These are phyloP conservation scores for Sanghuangporus sanghuang DNA, from an alignment of 1,284 basidiomycete genomes.

Conservation along the genomic window DNA sequence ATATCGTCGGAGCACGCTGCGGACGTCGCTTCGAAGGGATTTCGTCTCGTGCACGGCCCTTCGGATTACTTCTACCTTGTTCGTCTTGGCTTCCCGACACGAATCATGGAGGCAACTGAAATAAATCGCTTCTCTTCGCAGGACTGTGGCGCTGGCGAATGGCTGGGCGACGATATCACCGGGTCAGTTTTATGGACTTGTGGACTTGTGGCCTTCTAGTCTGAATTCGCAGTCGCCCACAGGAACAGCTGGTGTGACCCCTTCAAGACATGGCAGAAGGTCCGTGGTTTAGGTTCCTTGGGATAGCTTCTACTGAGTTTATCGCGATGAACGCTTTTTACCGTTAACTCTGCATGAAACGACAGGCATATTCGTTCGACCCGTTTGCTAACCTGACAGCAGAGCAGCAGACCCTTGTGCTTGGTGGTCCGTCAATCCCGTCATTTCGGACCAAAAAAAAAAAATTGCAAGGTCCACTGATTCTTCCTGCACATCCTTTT, in stretches of 20 bases:
- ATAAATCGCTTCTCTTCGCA: background rate
- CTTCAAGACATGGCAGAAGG: constrained; percentile 68
- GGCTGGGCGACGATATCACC: constrained; percentile 57
- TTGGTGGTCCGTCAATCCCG: constrained; percentile 29
- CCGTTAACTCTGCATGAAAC: constrained; percentile 13
- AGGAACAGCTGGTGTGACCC: constrained; percentile 63
- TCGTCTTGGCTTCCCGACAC: constrained; percentile 35
- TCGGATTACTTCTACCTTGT: constrained; percentile 75
- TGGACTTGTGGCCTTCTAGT: background rate
- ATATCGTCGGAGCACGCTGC: constrained; percentile 57
- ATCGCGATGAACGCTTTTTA: constrained; percentile 15
- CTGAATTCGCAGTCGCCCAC: background rate
- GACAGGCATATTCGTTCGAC: constrained; percentile 63
- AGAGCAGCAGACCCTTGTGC: constrained; percentile 28
- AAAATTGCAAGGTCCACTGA: constrained; percentile 29
- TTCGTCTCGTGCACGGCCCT: constrained; percentile 60
- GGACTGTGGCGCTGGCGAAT: constrained; percentile 74
- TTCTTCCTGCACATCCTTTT: constrained; percentile 14
- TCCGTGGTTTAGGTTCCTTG: constrained; percentile 6
- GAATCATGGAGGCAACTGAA: constrained; percentile 18
- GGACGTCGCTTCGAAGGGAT: constrained; percentile 54
- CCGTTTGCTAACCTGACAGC: constrained; percentile 54
- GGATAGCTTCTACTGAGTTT: background rate
- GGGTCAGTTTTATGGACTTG: constrained; percentile 20
- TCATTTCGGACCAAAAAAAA: constrained; percentile 30